Percentiles rank a stretch among this genome's conserved stretches.
phyloP scores from a whole-genome alignment of 2,329 filamentous ascomycete species.

The Periconia sp. region DNA sequence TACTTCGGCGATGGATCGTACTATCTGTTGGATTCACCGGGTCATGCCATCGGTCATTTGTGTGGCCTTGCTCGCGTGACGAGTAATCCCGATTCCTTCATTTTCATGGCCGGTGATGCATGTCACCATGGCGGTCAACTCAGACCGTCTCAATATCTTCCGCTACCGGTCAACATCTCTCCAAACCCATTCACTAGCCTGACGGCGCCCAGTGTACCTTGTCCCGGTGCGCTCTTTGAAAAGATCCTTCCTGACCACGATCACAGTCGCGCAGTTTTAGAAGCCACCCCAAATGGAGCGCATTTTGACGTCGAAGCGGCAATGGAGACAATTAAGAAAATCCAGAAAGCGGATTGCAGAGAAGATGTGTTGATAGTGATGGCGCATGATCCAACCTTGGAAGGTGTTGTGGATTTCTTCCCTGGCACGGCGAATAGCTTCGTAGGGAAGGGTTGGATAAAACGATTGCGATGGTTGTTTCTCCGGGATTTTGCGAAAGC shows the following conservation, averaged over 20 bases:
- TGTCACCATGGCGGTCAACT: conserved; percentile 34
- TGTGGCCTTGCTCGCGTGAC: conserved; percentile 56
- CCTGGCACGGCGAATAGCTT: conserved; percentile 8
- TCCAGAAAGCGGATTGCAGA: conserved; percentile 6
- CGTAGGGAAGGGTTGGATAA: conserved; percentile 7
- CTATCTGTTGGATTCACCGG: conserved; percentile 61
- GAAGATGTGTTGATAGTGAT: conserved; percentile 8
- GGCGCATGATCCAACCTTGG: conserved; percentile 10
- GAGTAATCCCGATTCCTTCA: conserved; percentile 20
- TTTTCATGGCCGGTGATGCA: conserved; percentile 35
- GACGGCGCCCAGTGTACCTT: too few species aligned
- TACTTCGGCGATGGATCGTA: conserved; percentile 64
- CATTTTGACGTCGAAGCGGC: too few species aligned
- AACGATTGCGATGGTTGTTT: conserved; percentile 7
- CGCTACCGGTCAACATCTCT: not conserved
- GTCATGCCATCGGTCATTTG: conserved; percentile 60
- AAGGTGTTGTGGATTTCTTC: conserved; percentile 5
- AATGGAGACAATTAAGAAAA: too few species aligned
- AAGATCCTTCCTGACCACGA: not conserved
- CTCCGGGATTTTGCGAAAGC: conserved; percentile 1
- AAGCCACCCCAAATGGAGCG: too few species aligned
- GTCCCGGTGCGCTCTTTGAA: not conserved
- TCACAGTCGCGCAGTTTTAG: too few species aligned
- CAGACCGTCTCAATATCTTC: conserved; percentile 26
- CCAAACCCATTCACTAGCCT: not conserved